Evolutionary conservation across 345 rosid genomes (phyloP).

Genomic region (Moricandia moricandioides): DNA sequence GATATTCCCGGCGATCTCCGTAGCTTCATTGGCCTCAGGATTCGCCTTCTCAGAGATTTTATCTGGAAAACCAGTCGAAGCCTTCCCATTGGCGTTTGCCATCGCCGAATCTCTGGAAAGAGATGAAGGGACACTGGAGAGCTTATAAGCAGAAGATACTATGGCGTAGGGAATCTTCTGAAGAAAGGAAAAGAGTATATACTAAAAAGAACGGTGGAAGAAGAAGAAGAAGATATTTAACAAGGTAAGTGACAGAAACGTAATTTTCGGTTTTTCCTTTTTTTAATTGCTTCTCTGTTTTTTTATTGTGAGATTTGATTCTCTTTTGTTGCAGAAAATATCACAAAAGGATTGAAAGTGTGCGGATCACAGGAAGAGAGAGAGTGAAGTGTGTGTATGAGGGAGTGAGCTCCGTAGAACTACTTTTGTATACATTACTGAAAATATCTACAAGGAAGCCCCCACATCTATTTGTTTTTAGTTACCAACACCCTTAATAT

Average conservation of each 20-base stretch:
- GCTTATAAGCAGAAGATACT: constrained; percentile 10
- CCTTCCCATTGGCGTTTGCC: constrained; percentile 45
- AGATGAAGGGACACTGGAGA: background rate
- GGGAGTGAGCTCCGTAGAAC: constrained; percentile 2
- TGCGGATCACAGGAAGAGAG: constrained; percentile 30
- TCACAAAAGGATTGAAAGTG: constrained; percentile 26
- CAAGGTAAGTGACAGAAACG: constrained; percentile 11
- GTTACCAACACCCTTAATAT: constrained; percentile 6
- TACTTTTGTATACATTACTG: constrained; percentile 1
- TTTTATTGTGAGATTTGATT: constrained; percentile 1
- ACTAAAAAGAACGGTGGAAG: background rate
- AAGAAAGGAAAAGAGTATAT: constrained; percentile 23
- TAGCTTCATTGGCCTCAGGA: constrained; percentile 56
- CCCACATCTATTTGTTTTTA: constrained; percentile 18
- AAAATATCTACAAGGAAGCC: constrained; percentile 21
- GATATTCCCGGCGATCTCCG: constrained; percentile 75
- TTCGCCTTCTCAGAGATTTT: constrained; percentile 55
- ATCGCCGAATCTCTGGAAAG: constrained; percentile 27
- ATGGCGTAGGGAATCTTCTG: constrained; percentile 7
- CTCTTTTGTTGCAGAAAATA: background rate
- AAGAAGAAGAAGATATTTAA: constrained; percentile 22
- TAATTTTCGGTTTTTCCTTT: too few species aligned
- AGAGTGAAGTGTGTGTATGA: constrained; percentile 15
- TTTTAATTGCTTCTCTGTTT: background rate
- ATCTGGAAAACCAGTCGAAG: constrained; percentile 34